Base-by-base conservation (phyloP, 768 basidiomycete species). In the Sporobolomyces roseus region DNA sequence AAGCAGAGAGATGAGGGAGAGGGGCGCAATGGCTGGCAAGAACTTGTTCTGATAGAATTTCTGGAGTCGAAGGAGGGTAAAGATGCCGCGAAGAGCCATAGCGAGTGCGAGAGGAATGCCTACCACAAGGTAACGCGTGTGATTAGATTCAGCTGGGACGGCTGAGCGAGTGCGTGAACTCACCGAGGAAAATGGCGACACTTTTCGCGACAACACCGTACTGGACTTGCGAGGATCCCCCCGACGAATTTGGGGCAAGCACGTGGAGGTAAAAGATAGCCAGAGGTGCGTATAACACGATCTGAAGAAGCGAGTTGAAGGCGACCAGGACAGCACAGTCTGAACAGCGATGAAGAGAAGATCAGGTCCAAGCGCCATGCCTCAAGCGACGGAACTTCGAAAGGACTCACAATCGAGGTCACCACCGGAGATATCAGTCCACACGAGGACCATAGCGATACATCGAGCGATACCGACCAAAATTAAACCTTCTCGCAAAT, bases 381-480 rank as follows among this genome's bases (percentile, higher is more conserved):
- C n/a, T n/a, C n/a, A n/a, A n/a, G 38, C 17, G 38, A 41, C 9
- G 38, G 9, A 17, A 41, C 9, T 9, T 9, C 10, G n/a, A n/a
- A n/a, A n/a, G n/a, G n/a, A 55, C 68, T 33, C 6, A 89, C 74
- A 88, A 86, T 68, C 90, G 82, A 27, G 73, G 73, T 91, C 85
- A 9, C 90, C 89, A 43, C 81, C 77, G 0, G 88, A 88, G 10
- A 91, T 83, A 59, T 85, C 83, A 73, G 87, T 89, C 89, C 89
- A 91, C 49, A 92, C 87, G 14, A 64, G 48, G 9, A 66, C 78
- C 79, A 80, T 80, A n/a, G 79, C 79, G 71, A 85, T 85, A 75
- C 84, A 88, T 50, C 86, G 81, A n/a, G 87, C 88, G 41, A 90
- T 78, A 8, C 91, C 90, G 43, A 92, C 89, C 80, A 92, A 81